These are phyloP conservation scores for Hypsizygus marmoreus DNA, from an alignment of 768 basidiomycete species.

Conservation along the genomic window DNA sequence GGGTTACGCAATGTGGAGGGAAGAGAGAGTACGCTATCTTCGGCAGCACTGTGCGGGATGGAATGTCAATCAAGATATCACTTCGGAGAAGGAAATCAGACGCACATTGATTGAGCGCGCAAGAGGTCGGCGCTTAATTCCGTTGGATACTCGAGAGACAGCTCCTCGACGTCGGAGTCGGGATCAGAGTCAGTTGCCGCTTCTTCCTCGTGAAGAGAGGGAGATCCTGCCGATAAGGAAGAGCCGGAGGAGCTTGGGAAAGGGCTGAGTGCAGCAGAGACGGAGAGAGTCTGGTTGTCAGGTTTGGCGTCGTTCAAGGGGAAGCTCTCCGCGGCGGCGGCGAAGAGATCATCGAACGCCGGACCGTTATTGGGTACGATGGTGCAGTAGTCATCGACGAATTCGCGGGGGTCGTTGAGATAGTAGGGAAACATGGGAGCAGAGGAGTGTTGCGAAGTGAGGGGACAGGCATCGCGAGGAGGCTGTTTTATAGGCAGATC, in stretches of 20 bases:
- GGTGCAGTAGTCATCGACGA: constrained; percentile 21
- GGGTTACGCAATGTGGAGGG: background rate
- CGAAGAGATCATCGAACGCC: constrained; percentile 19
- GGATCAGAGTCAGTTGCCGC: constrained; percentile 2
- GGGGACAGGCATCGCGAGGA: constrained; percentile 6
- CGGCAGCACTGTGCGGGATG: background rate
- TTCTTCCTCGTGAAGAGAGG: background rate
- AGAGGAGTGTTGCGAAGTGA: background rate
- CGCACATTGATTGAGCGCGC: constrained; percentile 4
- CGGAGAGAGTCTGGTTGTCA: background rate
- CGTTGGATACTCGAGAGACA: background rate
- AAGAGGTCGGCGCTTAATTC: background rate
- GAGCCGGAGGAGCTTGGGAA: constrained; percentile 12
- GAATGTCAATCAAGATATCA: background rate
- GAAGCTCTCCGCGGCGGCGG: constrained; percentile 11
- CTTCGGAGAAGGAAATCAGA: background rate
- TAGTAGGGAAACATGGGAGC: constrained; percentile 12
- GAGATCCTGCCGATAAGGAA: constrained; percentile 1
- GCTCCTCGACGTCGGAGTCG: constrained; percentile 10
- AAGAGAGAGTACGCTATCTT: constrained; percentile 2
- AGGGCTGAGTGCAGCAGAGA: constrained; percentile 6
- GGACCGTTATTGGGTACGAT: constrained; percentile 13
- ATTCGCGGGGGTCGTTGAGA: constrained; percentile 9
- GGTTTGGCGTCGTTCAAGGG: constrained; percentile 9
- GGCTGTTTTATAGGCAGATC: constrained; percentile 12